Evolutionary conservation across 306 rosid species (phyloP).

Genomic region (Herpetospermum pedunculosum): DNA sequence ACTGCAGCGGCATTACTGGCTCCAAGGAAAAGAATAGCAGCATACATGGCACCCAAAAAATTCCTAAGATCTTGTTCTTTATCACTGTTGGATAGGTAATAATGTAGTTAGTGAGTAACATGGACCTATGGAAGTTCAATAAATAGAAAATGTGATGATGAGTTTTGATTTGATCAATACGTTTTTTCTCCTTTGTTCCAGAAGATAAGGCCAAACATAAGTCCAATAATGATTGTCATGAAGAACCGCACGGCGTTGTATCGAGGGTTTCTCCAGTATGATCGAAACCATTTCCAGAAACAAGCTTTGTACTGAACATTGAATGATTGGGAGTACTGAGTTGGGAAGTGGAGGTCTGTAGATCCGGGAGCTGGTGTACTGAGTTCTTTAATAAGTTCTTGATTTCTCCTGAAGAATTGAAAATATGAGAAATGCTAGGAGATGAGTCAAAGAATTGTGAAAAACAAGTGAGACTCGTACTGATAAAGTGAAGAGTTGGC

Average conservation of each 20-base stretch:
- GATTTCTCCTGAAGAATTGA: conserved; percentile 22
- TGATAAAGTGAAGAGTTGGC: conserved; percentile 24
- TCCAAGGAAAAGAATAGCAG: conserved; percentile 33
- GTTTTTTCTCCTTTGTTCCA: conserved; percentile 24
- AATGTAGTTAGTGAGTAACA: neutral
- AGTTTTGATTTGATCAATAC: conserved; percentile 10
- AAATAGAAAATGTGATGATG: neutral
- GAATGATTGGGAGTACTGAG: conserved; percentile 25
- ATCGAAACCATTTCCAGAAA: conserved; percentile 31
- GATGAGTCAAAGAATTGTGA: neutral
- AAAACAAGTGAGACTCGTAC: neutral
- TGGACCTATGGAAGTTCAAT: neutral
- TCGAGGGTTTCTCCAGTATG: conserved; percentile 38
- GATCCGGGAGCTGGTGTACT: conserved; percentile 28
- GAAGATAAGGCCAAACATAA: conserved; percentile 25
- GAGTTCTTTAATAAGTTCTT: conserved; percentile 23
- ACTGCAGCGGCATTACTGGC: conserved; percentile 29
- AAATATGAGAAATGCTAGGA: neutral
- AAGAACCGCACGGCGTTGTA: conserved; percentile 31
- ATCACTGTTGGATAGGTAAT: conserved; percentile 1
- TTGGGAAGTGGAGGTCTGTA: conserved; percentile 28
- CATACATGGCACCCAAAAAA: conserved; percentile 31
- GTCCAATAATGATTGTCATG: conserved; percentile 23
- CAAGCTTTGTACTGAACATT: conserved; percentile 29
- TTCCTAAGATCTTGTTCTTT: conserved; percentile 24